Evolutionary conservation across 441 rosid genomes (phyloP), one percentile per base, ranked within the genome.

Genomic region (Jatropha multifida): DNA sequence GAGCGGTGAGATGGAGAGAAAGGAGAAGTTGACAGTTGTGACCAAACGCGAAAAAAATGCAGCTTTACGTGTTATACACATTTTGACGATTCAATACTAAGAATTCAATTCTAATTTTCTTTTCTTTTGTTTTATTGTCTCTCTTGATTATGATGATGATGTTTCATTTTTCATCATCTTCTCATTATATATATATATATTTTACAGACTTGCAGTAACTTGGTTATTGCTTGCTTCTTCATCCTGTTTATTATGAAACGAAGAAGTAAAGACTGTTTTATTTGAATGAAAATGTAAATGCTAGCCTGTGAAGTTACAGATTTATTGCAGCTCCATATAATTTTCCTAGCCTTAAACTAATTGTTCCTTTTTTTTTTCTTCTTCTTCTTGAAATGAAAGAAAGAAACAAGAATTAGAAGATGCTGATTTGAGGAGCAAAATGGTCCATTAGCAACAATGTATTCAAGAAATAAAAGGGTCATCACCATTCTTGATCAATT

Each of bases 11-110:
- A 41, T 44, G 60, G 81, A 72, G 81, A 64, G 72, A 76, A 72
- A 52, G 72, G 84, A 81, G 81, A 68, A 77, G 77, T 68, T 75
- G 89, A 84, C 88, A 86, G 85, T 78, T 85, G 89, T 76, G 79
- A 67, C 56, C 5, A 42, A 66, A 62, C 13, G 26, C 62, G 61
- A 65, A 76, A 69, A 75, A 32, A 64, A 52, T 32, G 75, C 58
- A 71, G 80, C 81, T 76, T 82, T 89, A 90, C 90, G 86, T 87
- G 89, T 68, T 69, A 74, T 83, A 73, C 88, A 83, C 89, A 85
- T 86, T 82, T 2, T 74, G 60, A 32, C 76, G 83, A 61, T 81
- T 77, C 65, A 62, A 23, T 10, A 52, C 72, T 15, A 20, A 52
- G 13, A 81, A 69, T 65, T 79, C 78, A 68, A 51, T 54, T 54